phyloP scores from a whole-genome alignment of 306 rosid species.

The Medicago lupulina region DNA sequence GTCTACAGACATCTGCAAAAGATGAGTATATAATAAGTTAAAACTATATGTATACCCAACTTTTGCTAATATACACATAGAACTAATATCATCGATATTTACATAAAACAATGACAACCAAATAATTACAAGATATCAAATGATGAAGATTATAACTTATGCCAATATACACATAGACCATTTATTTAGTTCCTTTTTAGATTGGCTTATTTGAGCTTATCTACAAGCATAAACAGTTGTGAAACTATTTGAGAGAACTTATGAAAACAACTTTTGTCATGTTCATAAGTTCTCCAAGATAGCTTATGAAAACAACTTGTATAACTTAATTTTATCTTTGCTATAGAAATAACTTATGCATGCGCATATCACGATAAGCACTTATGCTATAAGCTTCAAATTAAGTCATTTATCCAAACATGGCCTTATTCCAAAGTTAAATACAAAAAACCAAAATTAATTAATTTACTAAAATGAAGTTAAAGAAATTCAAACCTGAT shows the following conservation, averaged over 20 bases:
- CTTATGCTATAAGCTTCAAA: too few relatives aligned
- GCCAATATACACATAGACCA: background rate
- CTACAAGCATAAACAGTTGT: too few relatives aligned
- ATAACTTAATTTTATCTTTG: too few relatives aligned
- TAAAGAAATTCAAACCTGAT: constrained; percentile 62
- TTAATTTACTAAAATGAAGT: background rate
- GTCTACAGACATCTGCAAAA: constrained; percentile 91
- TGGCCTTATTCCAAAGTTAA: background rate
- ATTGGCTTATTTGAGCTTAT: too few relatives aligned
- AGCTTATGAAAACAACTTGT: too few relatives aligned
- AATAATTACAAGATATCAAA: background rate
- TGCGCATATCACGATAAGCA: too few relatives aligned
- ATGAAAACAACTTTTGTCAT: too few relatives aligned
- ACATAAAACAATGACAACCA: background rate
- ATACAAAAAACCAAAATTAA: background rate
- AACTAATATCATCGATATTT: background rate
- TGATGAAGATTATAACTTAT: background rate
- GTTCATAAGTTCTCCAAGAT: too few relatives aligned
- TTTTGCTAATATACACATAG: constrained; percentile 2
- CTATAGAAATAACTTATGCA: too few relatives aligned
- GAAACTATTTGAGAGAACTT: too few relatives aligned
- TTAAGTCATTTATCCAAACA: too few relatives aligned
- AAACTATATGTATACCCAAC: constrained; percentile 19
- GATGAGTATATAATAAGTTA: constrained; percentile 13
- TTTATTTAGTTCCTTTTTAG: too few relatives aligned